Evolutionary conservation across 208 protist genomes (phyloP).

Genomic region (Crithidia fasciculata): DNA sequence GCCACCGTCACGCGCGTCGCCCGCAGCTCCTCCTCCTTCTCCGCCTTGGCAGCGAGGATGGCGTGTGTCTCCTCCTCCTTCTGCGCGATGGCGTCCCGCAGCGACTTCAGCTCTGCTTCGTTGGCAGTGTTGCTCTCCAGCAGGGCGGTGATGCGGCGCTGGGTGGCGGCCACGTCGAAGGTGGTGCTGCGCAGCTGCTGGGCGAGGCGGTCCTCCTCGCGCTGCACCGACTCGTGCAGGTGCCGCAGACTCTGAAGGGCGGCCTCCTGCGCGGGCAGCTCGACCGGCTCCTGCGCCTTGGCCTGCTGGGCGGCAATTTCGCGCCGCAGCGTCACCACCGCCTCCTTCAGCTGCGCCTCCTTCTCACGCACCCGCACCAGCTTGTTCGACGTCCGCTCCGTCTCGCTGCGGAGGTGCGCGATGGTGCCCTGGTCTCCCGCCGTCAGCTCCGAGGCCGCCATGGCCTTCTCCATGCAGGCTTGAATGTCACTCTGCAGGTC

Average conservation of each 20-base stretch:
- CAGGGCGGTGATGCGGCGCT: slow-evolving; percentile 59
- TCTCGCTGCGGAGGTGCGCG: slow-evolving; percentile 90
- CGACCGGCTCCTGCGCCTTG: slow-evolving; percentile 85
- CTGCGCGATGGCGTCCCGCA: slow-evolving; percentile 46
- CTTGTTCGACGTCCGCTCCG: slow-evolving; percentile 95
- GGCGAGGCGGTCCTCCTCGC: slow-evolving; percentile 88
- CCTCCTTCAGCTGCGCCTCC: slow-evolving; percentile 94
- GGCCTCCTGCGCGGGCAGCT: slow-evolving; percentile 93
- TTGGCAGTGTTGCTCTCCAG: slow-evolving; percentile 52
- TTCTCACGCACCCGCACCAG: slow-evolving; percentile 92
- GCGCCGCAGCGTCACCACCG: slow-evolving; percentile 91
- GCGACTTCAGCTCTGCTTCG: slow-evolving; percentile 49
- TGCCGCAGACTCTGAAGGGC: slow-evolving; percentile 92
- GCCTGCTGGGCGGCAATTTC: slow-evolving; percentile 94
- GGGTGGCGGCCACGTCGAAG: slow-evolving; percentile 49
- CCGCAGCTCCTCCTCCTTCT: slow-evolving; percentile 86
- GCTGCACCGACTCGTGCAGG: slow-evolving; percentile 91
- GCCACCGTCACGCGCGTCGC: slow-evolving; percentile 65
- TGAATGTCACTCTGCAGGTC: slow-evolving; percentile 96
- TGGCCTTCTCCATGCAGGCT: slow-evolving; percentile 94
- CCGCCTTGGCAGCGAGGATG: slow-evolving; percentile 60
- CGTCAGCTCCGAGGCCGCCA: slow-evolving; percentile 93
- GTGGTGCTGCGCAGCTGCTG: slow-evolving; percentile 56
- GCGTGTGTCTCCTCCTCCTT: slow-evolving; percentile 67
- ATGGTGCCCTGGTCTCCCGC: slow-evolving; percentile 96